Percentiles rank a stretch among this genome's conserved stretches.
Evolutionary conservation across 768 basidiomycete species (phyloP).

Genomic region (Terana coerulea): DNA sequence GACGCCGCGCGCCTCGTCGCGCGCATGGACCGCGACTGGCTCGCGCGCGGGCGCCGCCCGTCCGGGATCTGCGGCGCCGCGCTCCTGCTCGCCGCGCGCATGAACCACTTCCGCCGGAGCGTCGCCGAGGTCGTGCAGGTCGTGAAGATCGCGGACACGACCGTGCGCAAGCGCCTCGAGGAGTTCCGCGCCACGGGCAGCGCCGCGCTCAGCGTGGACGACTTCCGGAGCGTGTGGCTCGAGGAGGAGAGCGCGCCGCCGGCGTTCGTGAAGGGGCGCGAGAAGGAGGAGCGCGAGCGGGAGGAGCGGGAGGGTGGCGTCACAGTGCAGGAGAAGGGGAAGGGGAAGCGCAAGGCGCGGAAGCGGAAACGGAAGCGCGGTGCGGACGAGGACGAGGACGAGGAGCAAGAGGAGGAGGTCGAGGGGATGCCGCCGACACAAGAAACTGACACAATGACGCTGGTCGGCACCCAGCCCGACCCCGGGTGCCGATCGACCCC

Average conservation of each 20-base stretch:
- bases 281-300: slow-evolving; percentile 58
- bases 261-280: slow-evolving; percentile 76
- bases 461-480: slow-evolving; percentile 20
- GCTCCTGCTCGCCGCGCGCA: slow-evolving; percentile 89
- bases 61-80: slow-evolving; percentile 98
- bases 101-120: slow-evolving; percentile 95
- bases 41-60: slow-evolving; percentile 90
- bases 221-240: slow-evolving; percentile 88
- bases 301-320: slow-evolving; percentile 29
- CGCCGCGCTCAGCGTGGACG: slow-evolving; percentile 79
- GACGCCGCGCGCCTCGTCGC: slow-evolving; percentile 93
- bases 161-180: slow-evolving; percentile 86
- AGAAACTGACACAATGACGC: slow-evolving; percentile 21
- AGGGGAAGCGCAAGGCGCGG: no score
- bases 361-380: slow-evolving; percentile 37
- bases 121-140: slow-evolving; percentile 97
- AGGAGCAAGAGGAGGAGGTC: slow-evolving; percentile 11
- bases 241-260: slow-evolving; percentile 92
- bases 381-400: slow-evolving; percentile 36
- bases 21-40: slow-evolving; percentile 96
- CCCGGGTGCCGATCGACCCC: slow-evolving; percentile 44
- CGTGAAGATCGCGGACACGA: slow-evolving; percentile 97
- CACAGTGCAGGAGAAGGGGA: slow-evolving; percentile 24
- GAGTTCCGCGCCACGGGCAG: slow-evolving; percentile 93
- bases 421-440: slow-evolving; percentile 19